Conservation (phyloP, 2,329 filamentous ascomycete genomes). For the Magnaporthiopsis rhizophila region DNA sequence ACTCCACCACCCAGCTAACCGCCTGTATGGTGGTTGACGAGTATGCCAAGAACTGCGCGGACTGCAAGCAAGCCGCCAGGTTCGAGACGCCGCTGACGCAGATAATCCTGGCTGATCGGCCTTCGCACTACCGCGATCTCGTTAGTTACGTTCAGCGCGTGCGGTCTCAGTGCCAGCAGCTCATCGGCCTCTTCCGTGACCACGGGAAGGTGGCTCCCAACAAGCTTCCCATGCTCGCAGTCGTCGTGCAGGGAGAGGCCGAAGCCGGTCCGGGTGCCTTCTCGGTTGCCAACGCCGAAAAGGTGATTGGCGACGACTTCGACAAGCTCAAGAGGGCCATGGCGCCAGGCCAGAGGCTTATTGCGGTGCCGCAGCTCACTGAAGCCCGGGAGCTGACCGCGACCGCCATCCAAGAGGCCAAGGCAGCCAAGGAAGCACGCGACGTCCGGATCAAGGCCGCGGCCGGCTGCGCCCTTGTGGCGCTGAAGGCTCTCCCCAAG, state of each 20-base stretch:
- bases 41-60: conserved; percentile 57
- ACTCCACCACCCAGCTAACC: conserved; percentile 79
- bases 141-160: conserved; percentile 85
- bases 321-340: conserved; percentile 84
- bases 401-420: conserved; percentile 71
- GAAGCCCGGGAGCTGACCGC: conserved; percentile 67
- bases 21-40: conserved; percentile 82
- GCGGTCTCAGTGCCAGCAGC: conserved; percentile 81
- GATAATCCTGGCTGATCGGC: conserved; percentile 75
- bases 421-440: conserved; percentile 66
- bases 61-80: conserved; percentile 41
- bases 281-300: conserved; percentile 79
- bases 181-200: conserved; percentile 87
- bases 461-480: conserved; percentile 78
- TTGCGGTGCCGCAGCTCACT: conserved; percentile 68
- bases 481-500: conserved; percentile 82
- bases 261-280: conserved; percentile 91
- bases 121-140: conserved; percentile 78
- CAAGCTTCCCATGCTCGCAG: conserved; percentile 73
- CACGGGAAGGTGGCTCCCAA: conserved; percentile 71
- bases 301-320: conserved; percentile 76
- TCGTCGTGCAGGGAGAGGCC: conserved; percentile 87
- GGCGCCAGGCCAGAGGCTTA: conserved; percentile 78
- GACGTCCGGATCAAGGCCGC: conserved; percentile 83
- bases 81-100: conserved; percentile 61